Evolutionary conservation across 306 rosid genomes (phyloP), one percentile per base, ranked within the genome.

Genomic region (Morella rubra): DNA sequence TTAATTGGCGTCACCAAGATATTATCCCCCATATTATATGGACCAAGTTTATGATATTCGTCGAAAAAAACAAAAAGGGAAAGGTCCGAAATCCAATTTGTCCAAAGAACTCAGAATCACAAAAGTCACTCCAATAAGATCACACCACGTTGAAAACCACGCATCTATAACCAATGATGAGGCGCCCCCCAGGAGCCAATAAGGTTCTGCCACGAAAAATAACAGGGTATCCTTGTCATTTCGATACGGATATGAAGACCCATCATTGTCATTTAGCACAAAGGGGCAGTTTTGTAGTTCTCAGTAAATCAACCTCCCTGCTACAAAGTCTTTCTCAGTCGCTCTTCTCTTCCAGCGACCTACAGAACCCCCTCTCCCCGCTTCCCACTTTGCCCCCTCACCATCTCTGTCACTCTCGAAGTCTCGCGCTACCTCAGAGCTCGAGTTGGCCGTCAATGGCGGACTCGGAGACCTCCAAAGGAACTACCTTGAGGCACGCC

Each of bases 381-480:
- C 53, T 50, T 1, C 8, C 3, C 49, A 18, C 72, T 32, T 32
- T 32, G 9, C 68, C 49, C 80, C 14, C 69, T 3, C 77, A 20
- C 76, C 15, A 13, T 19, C 81, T 42, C 56, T 74, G 85, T 42
- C 79, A 37, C 56, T 64, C 73, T 68, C 75, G 37, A 32, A 32
- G 37, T 64, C 44, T 44, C 69, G 22, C 75, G 13, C 75, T 74
- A 67, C 70, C 69, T 51, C 83, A 19, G 60, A 79, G 87, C 86
- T 82, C 77, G 71, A 74, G 84, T 77, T 72, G 83, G 93, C 91
- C 91, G 93, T 92, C 89, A 81, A 96, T 96, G 99, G 98, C 92
- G 91, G 98, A 88, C 87, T 69, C 90, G 73, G 89, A 87, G 82
- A 76, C 87, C 83, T 81, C 89, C 46, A 84, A 61, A 18, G 93